Evolutionary conservation across 2,329 filamentous ascomycete species (phyloP), one percentile per base, ranked within the genome.

Genomic region (Diaporthe citriasiana): DNA sequence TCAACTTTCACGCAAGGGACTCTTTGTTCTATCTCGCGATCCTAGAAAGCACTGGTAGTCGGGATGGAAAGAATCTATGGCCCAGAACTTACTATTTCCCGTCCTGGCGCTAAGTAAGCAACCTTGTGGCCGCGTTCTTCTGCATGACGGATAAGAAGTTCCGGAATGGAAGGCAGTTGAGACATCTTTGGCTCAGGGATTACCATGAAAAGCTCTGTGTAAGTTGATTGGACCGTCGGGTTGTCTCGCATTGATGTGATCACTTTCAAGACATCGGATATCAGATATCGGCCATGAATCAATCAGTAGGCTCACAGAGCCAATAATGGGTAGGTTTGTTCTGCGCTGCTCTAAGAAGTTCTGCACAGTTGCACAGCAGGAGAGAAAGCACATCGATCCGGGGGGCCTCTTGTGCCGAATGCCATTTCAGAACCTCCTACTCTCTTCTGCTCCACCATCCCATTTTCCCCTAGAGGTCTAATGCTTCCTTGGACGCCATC

Each of bases 121-220:
- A 53, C 57, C 35, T 65, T 60, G 5, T 45, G 42, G 30, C 57
- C 57, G 19, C 70, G 70, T 25, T 47, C 7, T 17, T 40, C 57
- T 51, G 57, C 57, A 35, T 72, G 70, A 5, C 47, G 70, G n/a
- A 30, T 17, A 15, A 72, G 57, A 7, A 65, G 47, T 35, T 72
- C 57, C n/a, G 70, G 42, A 13, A 72, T 30, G 35, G 57, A 55
- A 33, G 8, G n/a, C n/a, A 72, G 9, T 10, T 38, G 45, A 68
- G 63, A 27, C 63, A 68, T 68, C n/a, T 35, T 40, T 53, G 47
- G 27, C 25, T 45, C 19, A 22, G 3, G 47, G 25, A 9, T 4
- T 10, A 12, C 50, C 45, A 4, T 5, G 22, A 4, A 12, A 9
- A 51, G 50, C 25, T 25, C 9, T 51, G 4, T 27, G n/a, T 35